Percentiles rank a stretch among this genome's conserved stretches.
Evolutionary conservation across 2,329 filamentous ascomycete species (phyloP).

Genomic region (Aspergillus melleus): DNA sequence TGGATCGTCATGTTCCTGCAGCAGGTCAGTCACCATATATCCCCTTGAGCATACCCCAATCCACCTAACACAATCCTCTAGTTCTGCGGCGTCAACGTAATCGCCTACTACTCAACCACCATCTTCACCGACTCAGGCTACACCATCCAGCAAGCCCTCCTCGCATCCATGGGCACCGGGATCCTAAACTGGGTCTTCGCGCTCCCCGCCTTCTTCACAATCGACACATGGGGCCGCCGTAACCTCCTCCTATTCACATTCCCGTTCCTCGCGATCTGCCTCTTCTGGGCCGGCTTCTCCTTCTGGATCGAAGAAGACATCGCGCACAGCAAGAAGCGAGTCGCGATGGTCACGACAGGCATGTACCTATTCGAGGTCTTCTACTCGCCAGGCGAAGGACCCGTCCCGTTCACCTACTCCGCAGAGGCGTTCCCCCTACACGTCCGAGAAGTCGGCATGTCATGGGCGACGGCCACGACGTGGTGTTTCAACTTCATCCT

Average conservation of each 20-base stretch:
- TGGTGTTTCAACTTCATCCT: constrained; percentile 60
- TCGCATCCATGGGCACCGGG: constrained; percentile 64
- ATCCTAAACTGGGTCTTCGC: constrained; percentile 67
- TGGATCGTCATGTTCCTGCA: constrained; percentile 69
- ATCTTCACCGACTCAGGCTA: constrained; percentile 62
- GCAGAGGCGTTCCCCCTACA: constrained; percentile 65
- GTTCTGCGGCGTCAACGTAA: constrained; percentile 56
- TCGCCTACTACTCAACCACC: constrained; percentile 62
- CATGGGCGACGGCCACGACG: constrained; percentile 54
- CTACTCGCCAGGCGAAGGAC: constrained; percentile 59
- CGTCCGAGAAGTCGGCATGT: constrained; percentile 64
- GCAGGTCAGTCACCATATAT: constrained; percentile 41
- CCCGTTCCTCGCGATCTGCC: constrained; percentile 54
- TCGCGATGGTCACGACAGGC: constrained; percentile 45
- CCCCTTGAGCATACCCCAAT: background rate
- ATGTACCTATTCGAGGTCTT: constrained; percentile 53
- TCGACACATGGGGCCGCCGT: constrained; percentile 65
- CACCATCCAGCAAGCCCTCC: constrained; percentile 52
- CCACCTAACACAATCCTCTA: constrained; percentile 10
- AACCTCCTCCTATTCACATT: constrained; percentile 64
- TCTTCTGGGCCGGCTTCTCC: constrained; percentile 51
- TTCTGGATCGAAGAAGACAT: constrained; percentile 48
- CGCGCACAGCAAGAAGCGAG: constrained; percentile 31
- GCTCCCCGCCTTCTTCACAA: constrained; percentile 63
- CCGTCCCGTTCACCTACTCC: constrained; percentile 65